Conservation (phyloP, 2,329 filamentous ascomycete species). For the Aquanectria penicillioides region DNA sequence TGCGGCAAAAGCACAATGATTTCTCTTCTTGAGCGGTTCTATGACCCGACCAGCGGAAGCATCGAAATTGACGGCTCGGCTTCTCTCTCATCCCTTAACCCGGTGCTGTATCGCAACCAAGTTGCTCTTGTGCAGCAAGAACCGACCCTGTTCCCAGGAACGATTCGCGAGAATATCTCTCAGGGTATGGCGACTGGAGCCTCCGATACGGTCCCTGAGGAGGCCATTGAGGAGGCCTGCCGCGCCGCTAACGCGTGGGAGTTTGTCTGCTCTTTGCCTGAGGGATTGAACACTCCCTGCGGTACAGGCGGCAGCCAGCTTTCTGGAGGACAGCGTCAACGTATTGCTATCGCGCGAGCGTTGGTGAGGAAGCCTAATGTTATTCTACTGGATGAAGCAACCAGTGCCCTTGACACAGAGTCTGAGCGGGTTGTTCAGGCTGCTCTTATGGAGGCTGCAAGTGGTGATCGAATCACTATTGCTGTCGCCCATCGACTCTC, state of each 20-base stretch:
- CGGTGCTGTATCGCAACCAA: conserved; percentile 58
- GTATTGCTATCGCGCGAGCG: conserved; percentile 65
- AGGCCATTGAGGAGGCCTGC: conserved; percentile 52
- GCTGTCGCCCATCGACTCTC: conserved; percentile 41
- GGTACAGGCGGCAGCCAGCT: conserved; percentile 43
- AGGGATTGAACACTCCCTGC: conserved; percentile 46
- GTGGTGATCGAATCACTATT: conserved; percentile 19
- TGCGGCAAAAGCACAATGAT: conserved; percentile 70
- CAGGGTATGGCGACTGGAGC: background rate
- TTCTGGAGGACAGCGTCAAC: conserved; percentile 66
- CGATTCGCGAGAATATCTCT: conserved; percentile 84
- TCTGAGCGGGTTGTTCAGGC: conserved; percentile 2
- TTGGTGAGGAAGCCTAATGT: conserved; percentile 9
- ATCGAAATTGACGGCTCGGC: conserved; percentile 57
- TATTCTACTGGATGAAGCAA: conserved; percentile 8
- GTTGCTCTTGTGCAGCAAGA: conserved; percentile 67
- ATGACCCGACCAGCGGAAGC: conserved; percentile 51
- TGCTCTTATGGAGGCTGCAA: conserved; percentile 1
- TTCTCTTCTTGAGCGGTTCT: conserved; percentile 56
- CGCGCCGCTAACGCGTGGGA: conserved; percentile 57
- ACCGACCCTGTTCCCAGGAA: conserved; percentile 76
- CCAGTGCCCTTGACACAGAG: conserved; percentile 12
- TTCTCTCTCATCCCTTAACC: too few species aligned
- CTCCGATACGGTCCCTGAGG: conserved; percentile 28
- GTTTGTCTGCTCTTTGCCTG: conserved; percentile 47